These are phyloP conservation scores for Venustampulla echinocandica DNA, from an alignment of 495 filamentous ascomycete genomes.

Conservation along the genomic window DNA sequence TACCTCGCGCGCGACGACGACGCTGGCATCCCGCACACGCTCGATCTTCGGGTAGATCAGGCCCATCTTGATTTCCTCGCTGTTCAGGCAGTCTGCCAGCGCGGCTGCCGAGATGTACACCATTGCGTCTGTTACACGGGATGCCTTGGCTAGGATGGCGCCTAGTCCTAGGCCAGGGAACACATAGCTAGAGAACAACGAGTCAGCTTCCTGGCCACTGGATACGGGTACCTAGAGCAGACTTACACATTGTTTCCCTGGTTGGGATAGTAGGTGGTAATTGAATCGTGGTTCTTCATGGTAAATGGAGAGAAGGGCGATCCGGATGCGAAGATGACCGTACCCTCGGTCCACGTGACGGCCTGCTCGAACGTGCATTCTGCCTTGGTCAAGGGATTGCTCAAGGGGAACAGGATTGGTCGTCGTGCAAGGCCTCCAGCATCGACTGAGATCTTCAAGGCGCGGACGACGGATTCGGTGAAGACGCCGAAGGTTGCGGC, in stretches of 20 bases:
- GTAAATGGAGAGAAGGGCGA: conserved; percentile 79
- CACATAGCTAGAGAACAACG: conserved; percentile 54
- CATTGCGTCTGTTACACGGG: conserved; percentile 89
- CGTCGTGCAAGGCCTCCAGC: conserved; percentile 63
- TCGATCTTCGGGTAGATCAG: conserved; percentile 91
- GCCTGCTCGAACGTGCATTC: conserved; percentile 94
- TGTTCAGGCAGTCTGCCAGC: conserved; percentile 67
- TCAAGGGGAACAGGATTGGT: conserved; percentile 89
- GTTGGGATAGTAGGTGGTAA: conserved; percentile 72
- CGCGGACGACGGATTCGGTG: conserved; percentile 74
- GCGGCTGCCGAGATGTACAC: conserved; percentile 84
- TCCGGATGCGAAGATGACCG: conserved; percentile 86
- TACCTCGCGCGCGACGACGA: conserved; percentile 81
- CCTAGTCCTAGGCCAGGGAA: conserved; percentile 96
- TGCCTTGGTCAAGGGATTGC: conserved; percentile 89
- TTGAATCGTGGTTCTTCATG: conserved; percentile 53
- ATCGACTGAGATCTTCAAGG: conserved; percentile 59
- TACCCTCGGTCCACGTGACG: conserved; percentile 81
- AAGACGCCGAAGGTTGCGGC: conserved; percentile 93
- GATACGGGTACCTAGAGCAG: neutral
- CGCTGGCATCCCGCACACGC: conserved; percentile 82
- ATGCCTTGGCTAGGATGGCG: conserved; percentile 84
- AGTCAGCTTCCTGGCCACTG: conserved; percentile 18
- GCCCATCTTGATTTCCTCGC: conserved; percentile 68
- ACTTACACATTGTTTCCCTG: conserved; percentile 68